Conservation (phyloP, 768 basidiomycete genomes). For the Auricularia sp. region DNA sequence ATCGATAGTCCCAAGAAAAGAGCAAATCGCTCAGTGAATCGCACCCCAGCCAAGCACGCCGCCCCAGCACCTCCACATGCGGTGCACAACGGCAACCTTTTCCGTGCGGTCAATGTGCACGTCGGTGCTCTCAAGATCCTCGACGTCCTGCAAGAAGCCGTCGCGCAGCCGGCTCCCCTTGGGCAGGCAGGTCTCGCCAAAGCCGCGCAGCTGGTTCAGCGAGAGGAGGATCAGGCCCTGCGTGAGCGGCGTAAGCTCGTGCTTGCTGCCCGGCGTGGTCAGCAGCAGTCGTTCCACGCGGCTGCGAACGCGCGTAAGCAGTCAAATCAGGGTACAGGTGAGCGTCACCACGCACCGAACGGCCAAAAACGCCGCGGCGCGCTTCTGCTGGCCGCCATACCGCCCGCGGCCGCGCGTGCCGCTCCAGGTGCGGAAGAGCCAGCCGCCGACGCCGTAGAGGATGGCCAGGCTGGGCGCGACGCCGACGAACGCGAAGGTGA, state of each 20-base stretch:
- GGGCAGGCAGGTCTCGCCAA: conserved; percentile 50
- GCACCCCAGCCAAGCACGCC: conserved; percentile 50
- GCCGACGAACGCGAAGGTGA: conserved; percentile 95
- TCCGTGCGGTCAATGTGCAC: conserved; percentile 55
- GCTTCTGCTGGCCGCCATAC: conserved; percentile 48
- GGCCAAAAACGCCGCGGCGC: conserved; percentile 55
- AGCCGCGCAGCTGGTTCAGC: conserved; percentile 53
- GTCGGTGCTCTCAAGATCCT: conserved; percentile 57
- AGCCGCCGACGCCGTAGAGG: conserved; percentile 57
- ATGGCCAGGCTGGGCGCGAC: conserved; percentile 83
- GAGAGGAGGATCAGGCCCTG: conserved; percentile 68
- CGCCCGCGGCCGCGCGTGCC: conserved; percentile 39
- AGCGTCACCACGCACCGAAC: conserved; percentile 42
- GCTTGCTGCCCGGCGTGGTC: conserved; percentile 29
- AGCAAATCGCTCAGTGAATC: neutral
- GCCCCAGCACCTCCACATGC: conserved; percentile 89
- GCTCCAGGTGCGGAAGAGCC: conserved; percentile 39
- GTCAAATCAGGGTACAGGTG: neutral
- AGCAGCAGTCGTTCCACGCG: conserved; percentile 62
- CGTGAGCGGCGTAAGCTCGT: conserved; percentile 42
- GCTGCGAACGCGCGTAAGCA: conserved; percentile 21
- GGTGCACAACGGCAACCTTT: conserved; percentile 66
- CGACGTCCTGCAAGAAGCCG: conserved; percentile 78
- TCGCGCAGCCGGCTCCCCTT: conserved; percentile 51
- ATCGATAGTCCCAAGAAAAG: neutral